A percentile compares a stretch with the other conserved stretches of the same genome.
Evolutionary conservation across 1,284 basidiomycete genomes (phyloP).

Genomic region (Psilocybe mexicana): DNA sequence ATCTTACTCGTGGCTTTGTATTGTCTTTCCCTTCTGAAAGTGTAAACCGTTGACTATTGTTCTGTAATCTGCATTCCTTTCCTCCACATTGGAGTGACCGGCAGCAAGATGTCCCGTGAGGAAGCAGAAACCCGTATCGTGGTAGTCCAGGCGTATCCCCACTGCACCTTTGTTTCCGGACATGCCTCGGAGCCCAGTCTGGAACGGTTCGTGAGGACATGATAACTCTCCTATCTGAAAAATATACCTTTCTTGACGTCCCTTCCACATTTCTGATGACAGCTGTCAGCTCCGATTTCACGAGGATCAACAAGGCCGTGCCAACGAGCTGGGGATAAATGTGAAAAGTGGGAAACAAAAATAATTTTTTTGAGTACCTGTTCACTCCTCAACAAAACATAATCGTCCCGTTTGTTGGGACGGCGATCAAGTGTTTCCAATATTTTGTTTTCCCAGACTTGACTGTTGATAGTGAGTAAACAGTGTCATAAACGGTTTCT

Average conservation of each 20-base stretch:
- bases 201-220: constrained; percentile 10
- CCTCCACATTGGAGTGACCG: constrained; percentile 86
- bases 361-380: constrained; percentile 52
- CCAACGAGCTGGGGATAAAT: constrained; percentile 77
- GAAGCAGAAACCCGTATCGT: constrained; percentile 93
- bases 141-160: constrained; percentile 88
- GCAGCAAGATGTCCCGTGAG: constrained; percentile 96
- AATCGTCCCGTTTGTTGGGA: constrained; percentile 68
- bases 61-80: constrained; percentile 90
- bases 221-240: constrained; percentile 9
- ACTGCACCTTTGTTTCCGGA: constrained; percentile 98
- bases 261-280: constrained; percentile 92
- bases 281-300: constrained; percentile 74
- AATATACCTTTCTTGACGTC: constrained; percentile 80
- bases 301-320: constrained; percentile 86
- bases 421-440: constrained; percentile 76
- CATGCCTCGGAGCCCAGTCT: constrained; percentile 96
- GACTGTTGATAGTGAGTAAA: constrained; percentile 43
- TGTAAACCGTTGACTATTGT: constrained; percentile 85
- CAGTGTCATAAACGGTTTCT: not conserved
- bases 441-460: constrained; percentile 85
- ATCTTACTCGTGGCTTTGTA: constrained; percentile 85
- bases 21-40: constrained; percentile 88
- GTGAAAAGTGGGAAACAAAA: constrained; percentile 6
- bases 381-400: constrained; percentile 89